These are phyloP conservation scores for Epichloe coenophiala DNA, from an alignment of 2,329 filamentous ascomycete species.

Conservation along the genomic window DNA sequence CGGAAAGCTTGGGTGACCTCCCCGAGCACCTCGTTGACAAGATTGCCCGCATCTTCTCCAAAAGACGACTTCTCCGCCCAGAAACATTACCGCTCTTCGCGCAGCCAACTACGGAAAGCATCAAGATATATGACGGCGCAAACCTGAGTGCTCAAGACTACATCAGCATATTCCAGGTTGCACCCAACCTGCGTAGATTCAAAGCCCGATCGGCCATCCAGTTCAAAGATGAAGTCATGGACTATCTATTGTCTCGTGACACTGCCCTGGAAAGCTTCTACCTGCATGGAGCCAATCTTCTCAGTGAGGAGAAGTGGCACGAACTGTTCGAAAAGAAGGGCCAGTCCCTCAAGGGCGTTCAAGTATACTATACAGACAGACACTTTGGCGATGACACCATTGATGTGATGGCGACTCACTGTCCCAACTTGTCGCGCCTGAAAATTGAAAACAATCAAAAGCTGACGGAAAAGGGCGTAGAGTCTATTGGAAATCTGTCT, in stretches of 20 bases:
- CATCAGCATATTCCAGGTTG: conserved; percentile 64
- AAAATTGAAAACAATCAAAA: conserved; percentile 75
- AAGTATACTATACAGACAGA: conserved; percentile 73
- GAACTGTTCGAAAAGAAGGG: conserved; percentile 56
- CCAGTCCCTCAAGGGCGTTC: conserved; percentile 48
- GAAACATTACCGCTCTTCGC: conserved; percentile 44
- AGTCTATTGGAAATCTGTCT: conserved; percentile 46
- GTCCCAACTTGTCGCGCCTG: conserved; percentile 56
- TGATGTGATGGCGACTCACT: conserved; percentile 44
- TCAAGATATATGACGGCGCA: conserved; percentile 44
- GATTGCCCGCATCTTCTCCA: conserved; percentile 46
- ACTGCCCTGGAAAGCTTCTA: conserved; percentile 59
- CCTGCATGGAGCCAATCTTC: conserved; percentile 71
- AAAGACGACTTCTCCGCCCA: conserved; percentile 41
- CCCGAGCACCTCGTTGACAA: conserved; percentile 42
- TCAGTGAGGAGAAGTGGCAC: conserved; percentile 65
- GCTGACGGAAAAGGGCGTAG: conserved; percentile 51
- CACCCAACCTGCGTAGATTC: conserved; percentile 54
- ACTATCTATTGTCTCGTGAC: conserved; percentile 64
- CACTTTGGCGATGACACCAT: conserved; percentile 65
- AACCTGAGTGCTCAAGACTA: conserved; percentile 65
- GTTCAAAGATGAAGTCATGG: conserved; percentile 73
- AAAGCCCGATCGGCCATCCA: conserved; percentile 79
- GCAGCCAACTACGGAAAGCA: conserved; percentile 33
- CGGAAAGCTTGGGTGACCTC: conserved; percentile 48